A percentile compares a stretch with the other conserved stretches of the same genome.
Conservation (phyloP, 2,329 filamentous ascomycete species). For the Alternaria sp. region DNA sequence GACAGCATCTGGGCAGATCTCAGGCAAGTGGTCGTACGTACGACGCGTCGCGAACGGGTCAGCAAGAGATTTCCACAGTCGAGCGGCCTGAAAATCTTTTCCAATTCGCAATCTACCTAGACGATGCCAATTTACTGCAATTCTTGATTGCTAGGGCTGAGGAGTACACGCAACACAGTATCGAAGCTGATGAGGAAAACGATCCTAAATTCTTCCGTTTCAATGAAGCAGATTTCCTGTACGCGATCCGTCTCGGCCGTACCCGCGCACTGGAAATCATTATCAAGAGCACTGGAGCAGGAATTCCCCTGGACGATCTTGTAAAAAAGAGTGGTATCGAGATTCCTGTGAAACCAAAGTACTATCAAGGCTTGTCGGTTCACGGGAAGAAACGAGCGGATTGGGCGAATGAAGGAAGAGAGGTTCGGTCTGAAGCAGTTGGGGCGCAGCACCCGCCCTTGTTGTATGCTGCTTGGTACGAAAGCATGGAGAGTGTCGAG, state of each 20-base stretch:
- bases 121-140: slow-evolving; percentile 29
- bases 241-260: slow-evolving; percentile 58
- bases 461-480: slow-evolving; percentile 64
- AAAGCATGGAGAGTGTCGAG: slow-evolving; percentile 73
- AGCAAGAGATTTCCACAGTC: slow-evolving; percentile 10
- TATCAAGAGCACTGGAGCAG: slow-evolving; percentile 72
- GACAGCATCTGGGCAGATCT: slow-evolving; percentile 4
- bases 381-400: slow-evolving; percentile 77
- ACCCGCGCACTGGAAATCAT: slow-evolving; percentile 68
- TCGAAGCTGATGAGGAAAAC: slow-evolving; percentile 9
- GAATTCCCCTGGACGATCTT: slow-evolving; percentile 73
- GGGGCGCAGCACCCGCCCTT: slow-evolving; percentile 61
- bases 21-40: slow-evolving; percentile 15
- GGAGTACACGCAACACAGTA: slow-evolving; percentile 23
- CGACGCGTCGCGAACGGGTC: neutral
- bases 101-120: slow-evolving; percentile 42
- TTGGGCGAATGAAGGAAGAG: slow-evolving; percentile 63
- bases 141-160: slow-evolving; percentile 27
- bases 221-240: slow-evolving; percentile 24
- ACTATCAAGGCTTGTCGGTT: slow-evolving; percentile 73
- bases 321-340: slow-evolving; percentile 72
- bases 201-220: slow-evolving; percentile 22
- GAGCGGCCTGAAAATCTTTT: slow-evolving; percentile 32
- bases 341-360: slow-evolving; percentile 70
- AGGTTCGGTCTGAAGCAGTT: slow-evolving; percentile 8